Base-by-base conservation (phyloP, 2,329 filamentous ascomycete genomes). In the Aspergillus japonicus region DNA sequence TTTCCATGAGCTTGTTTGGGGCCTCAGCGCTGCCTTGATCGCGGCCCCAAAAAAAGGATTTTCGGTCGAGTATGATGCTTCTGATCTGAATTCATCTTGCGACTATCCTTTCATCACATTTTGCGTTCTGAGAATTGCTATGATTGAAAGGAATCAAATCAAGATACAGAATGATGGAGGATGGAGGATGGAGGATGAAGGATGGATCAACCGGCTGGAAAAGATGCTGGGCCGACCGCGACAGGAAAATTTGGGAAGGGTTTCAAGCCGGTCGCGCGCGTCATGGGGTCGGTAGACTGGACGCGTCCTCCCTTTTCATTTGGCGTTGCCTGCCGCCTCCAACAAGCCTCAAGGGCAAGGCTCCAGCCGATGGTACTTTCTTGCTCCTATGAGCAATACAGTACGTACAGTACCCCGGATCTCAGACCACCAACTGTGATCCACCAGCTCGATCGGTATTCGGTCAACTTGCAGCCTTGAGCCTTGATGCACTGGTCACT, bases 221-320 rank as follows among this genome's bases (percentile, higher is more conserved):
- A 35, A 35, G 11, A 35, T 16, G 11, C 33, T 35, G 4, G 12
- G 5, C 33, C 33, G 33, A 35, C 33, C 33, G 39, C 39, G 39
- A 44, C 14, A 19, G 6, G 19, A 44, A 44, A 44, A 19, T 7
- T 44, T 44, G 39, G 31, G 4, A 52, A 11, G 33, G 31, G 31
- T 52, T 52, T 55, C 53, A 48, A 35, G 47, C 42, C 42, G 53
- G 53, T 55, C 53, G 53, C 53, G 53, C 53, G 53, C 53, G 53
- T 55, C 53, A 55, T 55, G 53, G 53, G 53, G 53, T 55, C 47
- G 11, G 10, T 24, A 5, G 39, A 44, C 42, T 21, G 16, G 16
- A 29, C 24, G 42, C n/a, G 42, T 55, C 44, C 42, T 48, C 42
- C 42, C 44, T 47, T 55, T 42, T 55, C 44, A 55, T 55, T 55